Evolutionary conservation across 768 basidiomycete genomes (phyloP).

Genomic region (Leccinum fibrillosum): DNA sequence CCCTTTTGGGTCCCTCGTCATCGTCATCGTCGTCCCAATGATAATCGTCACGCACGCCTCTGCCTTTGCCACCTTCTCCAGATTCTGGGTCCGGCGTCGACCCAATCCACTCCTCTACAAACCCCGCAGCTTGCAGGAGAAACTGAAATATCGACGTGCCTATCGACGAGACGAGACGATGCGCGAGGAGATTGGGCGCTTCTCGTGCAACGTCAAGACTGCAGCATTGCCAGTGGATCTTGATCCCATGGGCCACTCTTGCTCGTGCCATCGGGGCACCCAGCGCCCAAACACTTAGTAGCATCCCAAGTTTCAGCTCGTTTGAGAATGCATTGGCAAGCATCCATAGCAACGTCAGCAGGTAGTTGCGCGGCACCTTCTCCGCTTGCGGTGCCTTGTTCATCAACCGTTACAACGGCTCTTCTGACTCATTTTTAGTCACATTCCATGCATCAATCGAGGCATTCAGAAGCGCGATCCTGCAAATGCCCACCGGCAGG

Average conservation of each 20-base stretch:
- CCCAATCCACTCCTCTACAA: conserved; percentile 1
- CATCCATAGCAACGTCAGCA: conserved; percentile 64
- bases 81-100: neutral
- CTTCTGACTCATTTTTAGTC: conserved; percentile 25
- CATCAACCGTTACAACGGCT: conserved; percentile 46
- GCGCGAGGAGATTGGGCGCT: neutral
- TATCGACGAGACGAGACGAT: neutral
- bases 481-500: conserved; percentile 76
- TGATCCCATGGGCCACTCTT: conserved; percentile 17
- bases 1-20: too few relatives aligned
- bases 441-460: conserved; percentile 51
- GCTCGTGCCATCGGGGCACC: conserved; percentile 9
- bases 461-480: conserved; percentile 68
- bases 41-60: conserved; percentile 42
- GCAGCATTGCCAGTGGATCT: conserved; percentile 9
- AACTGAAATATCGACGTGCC: neutral
- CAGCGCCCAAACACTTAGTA: neutral
- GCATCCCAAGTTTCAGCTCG: neutral
- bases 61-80: neutral
- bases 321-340: conserved; percentile 65
- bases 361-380: conserved; percentile 46
- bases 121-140: neutral
- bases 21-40: conserved; percentile 57
- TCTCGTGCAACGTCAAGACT: neutral
- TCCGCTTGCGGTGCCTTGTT: conserved; percentile 37